Conservation (phyloP, 768 basidiomycete species). For the Leccinellum luteum region DNA sequence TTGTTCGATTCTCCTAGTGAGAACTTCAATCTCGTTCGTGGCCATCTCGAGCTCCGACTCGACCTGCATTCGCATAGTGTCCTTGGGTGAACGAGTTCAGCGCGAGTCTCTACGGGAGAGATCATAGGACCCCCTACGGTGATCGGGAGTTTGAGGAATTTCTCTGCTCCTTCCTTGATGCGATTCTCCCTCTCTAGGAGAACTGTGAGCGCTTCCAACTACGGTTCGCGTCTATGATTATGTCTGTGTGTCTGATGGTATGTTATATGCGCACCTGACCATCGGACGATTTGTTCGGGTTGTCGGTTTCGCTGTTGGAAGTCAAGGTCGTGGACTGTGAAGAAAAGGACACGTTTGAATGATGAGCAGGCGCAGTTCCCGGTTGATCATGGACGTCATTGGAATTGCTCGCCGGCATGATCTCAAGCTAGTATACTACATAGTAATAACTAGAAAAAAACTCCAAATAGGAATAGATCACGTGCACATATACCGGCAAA, state of each 20-base stretch:
- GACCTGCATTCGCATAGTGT: slow-evolving; percentile 66
- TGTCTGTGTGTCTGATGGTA: neutral
- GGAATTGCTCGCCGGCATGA: slow-evolving; percentile 27
- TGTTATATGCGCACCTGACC: slow-evolving; percentile 28
- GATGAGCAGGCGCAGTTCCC: slow-evolving; percentile 19
- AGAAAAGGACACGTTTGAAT: slow-evolving; percentile 27
- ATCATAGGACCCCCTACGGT: slow-evolving; percentile 36
- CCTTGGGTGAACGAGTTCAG: slow-evolving; percentile 36
- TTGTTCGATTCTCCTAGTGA: slow-evolving; percentile 52
- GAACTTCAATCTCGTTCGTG: slow-evolving; percentile 63
- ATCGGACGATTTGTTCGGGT: slow-evolving; percentile 22
- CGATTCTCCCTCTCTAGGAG: slow-evolving; percentile 73
- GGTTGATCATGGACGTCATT: slow-evolving; percentile 27
- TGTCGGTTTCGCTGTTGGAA: slow-evolving; percentile 21
- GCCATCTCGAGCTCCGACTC: slow-evolving; percentile 77
- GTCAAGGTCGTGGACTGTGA: slow-evolving; percentile 30
- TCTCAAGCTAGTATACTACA: neutral
- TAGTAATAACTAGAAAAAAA: neutral
- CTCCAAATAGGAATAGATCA: neutral
- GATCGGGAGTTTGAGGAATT: slow-evolving; percentile 68
- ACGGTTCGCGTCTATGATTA: slow-evolving; percentile 7
- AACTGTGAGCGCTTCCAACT: slow-evolving; percentile 68
- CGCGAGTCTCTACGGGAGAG: slow-evolving; percentile 2
- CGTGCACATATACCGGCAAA: slow-evolving; percentile 12
- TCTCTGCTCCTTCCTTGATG: slow-evolving; percentile 92